Evolutionary conservation across 164 flowering plant species (phyloP), one percentile per base, ranked within the genome.

Genomic region (Tetracentron sinense): DNA sequence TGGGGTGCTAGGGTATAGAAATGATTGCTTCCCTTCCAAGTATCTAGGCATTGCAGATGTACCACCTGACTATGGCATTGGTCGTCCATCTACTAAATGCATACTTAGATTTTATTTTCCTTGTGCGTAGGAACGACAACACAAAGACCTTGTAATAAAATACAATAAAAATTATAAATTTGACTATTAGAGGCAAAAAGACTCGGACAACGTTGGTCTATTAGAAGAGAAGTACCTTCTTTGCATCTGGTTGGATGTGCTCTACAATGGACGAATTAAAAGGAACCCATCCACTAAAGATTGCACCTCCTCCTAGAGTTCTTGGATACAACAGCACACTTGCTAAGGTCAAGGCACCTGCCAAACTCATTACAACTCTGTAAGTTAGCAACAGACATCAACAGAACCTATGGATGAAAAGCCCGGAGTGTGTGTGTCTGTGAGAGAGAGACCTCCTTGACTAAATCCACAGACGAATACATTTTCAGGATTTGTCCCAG

Each of bases 261-360:
- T 76, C 87, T 16, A 82, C 30, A 35, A 86, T 61, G 20, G 96
- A 83, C 12, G 85, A 68, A 77, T 82, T 86, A 48, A 90, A 89
- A 50, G 98, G 96, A 60, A 93, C 80, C 94, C 94, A 93, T 63
- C 98, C 98, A 66, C 98, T 93, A 61, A 90, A 90, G 28, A 90
- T 80, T 19, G 96, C 96, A 72, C 89, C 97, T 55, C 98, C 97
- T 58, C 98, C 97, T 19, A 93, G 82, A 30, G 86, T 82, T 79
- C 73, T 86, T 23, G 96, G 97, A 66, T 90, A 93, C 16, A 93
- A 74, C 69, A 93, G 75, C 70, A 82, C 89, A 77, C 98, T 93
- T 33, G 97, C 90, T 77, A 93, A 74, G 60, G 98, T 89, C 78
- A 93, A 79, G 50, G 98, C 97, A 78, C 98, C 98, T 90, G 82